A percentile compares a stretch with the other conserved stretches of the same genome.
phyloP scores from a whole-genome alignment of 805 yeast genomes.

The Candida krabiensis region DNA sequence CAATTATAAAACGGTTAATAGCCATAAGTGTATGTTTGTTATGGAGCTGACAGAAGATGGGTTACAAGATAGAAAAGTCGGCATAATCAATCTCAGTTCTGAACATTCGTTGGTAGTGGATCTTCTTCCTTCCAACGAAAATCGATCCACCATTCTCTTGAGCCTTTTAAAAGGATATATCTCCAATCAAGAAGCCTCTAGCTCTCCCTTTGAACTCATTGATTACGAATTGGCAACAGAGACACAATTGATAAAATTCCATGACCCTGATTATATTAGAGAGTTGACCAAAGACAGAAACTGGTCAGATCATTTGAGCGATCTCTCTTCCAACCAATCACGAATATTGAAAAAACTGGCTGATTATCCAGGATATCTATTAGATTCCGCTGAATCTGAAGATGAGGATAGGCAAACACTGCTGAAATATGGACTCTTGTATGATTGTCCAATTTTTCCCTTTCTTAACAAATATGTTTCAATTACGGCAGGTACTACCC shows the following conservation, averaged over 20 bases:
- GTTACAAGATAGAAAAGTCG: conserved; percentile 11
- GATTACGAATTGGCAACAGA: conserved; percentile 29
- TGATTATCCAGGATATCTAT: background rate
- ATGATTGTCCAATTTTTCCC: conserved; percentile 68
- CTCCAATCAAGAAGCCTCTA: conserved; percentile 23
- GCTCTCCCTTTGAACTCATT: conserved; percentile 24
- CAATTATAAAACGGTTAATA: too few species aligned
- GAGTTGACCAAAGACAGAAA: conserved; percentile 34
- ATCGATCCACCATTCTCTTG: conserved; percentile 46
- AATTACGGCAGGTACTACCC: conserved; percentile 56
- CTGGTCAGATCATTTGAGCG: conserved; percentile 20
- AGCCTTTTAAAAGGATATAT: conserved; percentile 43
- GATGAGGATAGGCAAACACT: conserved; percentile 18
- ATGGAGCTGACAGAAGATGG: too few species aligned
- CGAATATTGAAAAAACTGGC: conserved; percentile 9
- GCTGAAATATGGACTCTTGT: conserved; percentile 46
- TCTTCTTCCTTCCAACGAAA: conserved; percentile 51
- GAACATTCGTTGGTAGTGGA: conserved; percentile 31
- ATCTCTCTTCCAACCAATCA: conserved; percentile 10
- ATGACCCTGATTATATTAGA: conserved; percentile 43
- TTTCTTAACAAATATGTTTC: conserved; percentile 49
- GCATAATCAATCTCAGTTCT: conserved; percentile 10
- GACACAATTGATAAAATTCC: conserved; percentile 48
- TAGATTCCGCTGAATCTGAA: conserved; percentile 4
- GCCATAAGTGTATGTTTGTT: too few species aligned